Conservation (phyloP, 1,139 yeast genomes). For the Lodderomyces orthopsilosis region DNA sequence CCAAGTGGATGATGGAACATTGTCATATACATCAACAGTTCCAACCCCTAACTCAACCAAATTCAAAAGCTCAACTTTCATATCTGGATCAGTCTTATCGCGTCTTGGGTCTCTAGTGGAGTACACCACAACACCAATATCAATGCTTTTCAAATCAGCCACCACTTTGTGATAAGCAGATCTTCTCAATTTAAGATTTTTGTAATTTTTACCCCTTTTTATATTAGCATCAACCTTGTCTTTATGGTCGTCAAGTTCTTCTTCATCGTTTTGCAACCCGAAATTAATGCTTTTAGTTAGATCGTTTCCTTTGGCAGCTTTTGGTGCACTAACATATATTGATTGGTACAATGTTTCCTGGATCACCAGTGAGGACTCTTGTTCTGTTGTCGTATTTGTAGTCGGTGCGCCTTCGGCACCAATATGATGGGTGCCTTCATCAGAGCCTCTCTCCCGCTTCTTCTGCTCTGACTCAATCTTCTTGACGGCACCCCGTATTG, state of each 20-base stretch:
- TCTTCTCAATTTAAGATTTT: constrained; percentile 58
- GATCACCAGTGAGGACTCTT: constrained; percentile 26
- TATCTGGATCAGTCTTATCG: constrained; percentile 22
- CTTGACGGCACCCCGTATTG: constrained; percentile 62
- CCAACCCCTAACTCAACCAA: constrained; percentile 43
- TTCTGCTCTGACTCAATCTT: constrained; percentile 47
- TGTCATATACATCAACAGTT: constrained; percentile 67
- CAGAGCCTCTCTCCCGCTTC: not conserved
- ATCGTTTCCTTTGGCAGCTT: constrained; percentile 43
- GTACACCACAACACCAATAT: constrained; percentile 44
- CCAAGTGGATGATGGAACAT: constrained; percentile 89
- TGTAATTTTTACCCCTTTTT: constrained; percentile 27
- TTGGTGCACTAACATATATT: constrained; percentile 63
- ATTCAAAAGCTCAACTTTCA: constrained; percentile 48
- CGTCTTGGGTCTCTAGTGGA: constrained; percentile 48
- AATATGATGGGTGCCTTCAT: not conserved
- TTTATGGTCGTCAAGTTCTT: constrained; percentile 8
- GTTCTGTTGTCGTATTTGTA: constrained; percentile 19
- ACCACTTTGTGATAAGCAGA: constrained; percentile 63
- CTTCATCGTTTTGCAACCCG: constrained; percentile 29
- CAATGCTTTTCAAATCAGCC: constrained; percentile 54
- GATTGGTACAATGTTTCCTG: constrained; percentile 74
- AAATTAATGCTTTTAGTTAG: constrained; percentile 55
- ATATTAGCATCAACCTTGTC: constrained; percentile 18
- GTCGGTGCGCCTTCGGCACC: constrained; percentile 2